These are phyloP conservation scores for Nemania sp. DNA, from an alignment of 2,329 filamentous ascomycete species.

Conservation along the genomic window DNA sequence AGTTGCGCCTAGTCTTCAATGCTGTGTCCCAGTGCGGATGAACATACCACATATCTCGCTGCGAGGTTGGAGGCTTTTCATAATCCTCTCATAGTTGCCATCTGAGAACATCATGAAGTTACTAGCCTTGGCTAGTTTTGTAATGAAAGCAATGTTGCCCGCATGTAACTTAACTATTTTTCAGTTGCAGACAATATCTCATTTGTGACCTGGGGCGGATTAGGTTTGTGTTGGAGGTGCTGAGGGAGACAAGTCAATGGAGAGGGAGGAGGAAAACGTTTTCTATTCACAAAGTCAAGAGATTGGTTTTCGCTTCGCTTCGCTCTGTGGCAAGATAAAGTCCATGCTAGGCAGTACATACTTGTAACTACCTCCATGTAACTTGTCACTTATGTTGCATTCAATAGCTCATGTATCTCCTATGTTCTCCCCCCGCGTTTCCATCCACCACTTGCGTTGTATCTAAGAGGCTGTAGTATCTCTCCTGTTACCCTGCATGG, in stretches of 20 bases:
- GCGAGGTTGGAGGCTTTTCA: conserved; percentile 1
- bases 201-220: no score
- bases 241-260: neutral
- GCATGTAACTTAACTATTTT: conserved; percentile 2
- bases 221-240: neutral
- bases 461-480: conserved; percentile 20
- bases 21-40: neutral
- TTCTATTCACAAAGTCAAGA: neutral
- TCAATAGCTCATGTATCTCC: neutral
- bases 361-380: no score
- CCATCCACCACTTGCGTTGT: conserved; percentile 19
- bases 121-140: neutral
- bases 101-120: neutral
- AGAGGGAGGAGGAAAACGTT: neutral
- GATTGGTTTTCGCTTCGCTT: neutral
- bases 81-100: neutral
- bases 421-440: conserved; percentile 1
- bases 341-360: neutral
- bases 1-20: neutral
- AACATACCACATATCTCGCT: conserved; percentile 21
- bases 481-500: conserved; percentile 25
- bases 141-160: neutral
- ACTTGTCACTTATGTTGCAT: neutral
- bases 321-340: neutral
- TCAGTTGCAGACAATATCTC: neutral